These are phyloP conservation scores for Cruciata laevipes DNA, from an alignment of 257 asterid genomes.

Conservation along the genomic window DNA sequence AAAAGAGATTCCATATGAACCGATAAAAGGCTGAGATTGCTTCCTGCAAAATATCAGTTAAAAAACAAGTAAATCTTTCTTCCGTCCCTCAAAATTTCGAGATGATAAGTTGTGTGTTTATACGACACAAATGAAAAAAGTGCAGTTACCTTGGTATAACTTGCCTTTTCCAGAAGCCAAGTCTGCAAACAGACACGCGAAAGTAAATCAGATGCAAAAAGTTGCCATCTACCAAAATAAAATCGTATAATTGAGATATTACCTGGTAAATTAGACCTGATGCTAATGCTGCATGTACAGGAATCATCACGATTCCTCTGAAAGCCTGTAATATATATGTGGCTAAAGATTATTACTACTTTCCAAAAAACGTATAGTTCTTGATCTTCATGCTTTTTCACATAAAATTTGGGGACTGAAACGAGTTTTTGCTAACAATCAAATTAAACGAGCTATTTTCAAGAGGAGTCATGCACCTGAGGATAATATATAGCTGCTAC, in stretches of 20 bases:
- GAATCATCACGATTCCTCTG: constrained; percentile 74
- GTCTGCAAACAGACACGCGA: constrained; percentile 40
- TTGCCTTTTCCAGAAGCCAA: constrained; percentile 72
- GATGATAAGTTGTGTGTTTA: not conserved
- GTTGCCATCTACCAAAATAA: not conserved
- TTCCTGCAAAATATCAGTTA: constrained; percentile 50
- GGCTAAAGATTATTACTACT: constrained; percentile 4
- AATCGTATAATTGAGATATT: constrained; percentile 5
- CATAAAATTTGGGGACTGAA: not conserved
- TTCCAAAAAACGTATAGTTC: constrained; percentile 1
- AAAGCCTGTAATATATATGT: constrained; percentile 50
- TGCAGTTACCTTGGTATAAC: constrained; percentile 61
- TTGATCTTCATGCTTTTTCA: not conserved
- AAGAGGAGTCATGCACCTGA: constrained; percentile 47
- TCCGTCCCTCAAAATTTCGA: not conserved
- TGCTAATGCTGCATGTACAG: constrained; percentile 68
- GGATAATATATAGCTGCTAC: constrained; percentile 78
- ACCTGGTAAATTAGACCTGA: constrained; percentile 71
- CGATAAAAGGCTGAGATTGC: constrained; percentile 73
- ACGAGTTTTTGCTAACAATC: not conserved
- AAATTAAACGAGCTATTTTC: not conserved
- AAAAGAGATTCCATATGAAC: constrained; percentile 90
- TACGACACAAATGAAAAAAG: not conserved
- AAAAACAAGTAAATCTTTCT: not conserved
- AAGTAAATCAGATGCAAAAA: not conserved